Evolutionary conservation across 495 filamentous ascomycete genomes (phyloP), one percentile per base, ranked within the genome.

Genomic region (Penicillium roqueforti): DNA sequence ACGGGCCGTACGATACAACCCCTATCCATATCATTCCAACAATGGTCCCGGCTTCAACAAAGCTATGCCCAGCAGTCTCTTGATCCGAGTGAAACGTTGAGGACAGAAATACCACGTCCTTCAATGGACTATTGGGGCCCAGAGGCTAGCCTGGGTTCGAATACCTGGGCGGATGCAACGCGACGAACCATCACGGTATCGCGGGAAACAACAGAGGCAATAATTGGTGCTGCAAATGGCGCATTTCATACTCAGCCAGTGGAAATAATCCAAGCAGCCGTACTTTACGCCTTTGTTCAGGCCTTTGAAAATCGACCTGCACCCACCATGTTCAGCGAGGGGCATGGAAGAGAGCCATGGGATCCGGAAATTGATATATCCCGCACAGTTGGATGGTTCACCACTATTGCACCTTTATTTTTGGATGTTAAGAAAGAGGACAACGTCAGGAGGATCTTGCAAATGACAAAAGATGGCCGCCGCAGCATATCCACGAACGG

Each of bases 301-400:
- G 31, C 14, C 1, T 53, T 53, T 46, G 39, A 45, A 1, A 45
- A 53, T 14, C 41, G 51, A 18, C 47, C 62, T 1, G 54, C 70
- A 0, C 79, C 80, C 2, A 78, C 80, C 1, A 60, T 84, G 1
- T 68, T 61, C 32, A 67, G 49, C 13, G 76, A 79, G 57, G 71
- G 66, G 7, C 76, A 80, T 55, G 76, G 77, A 1, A 62, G 77
- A 3, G 76, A 78, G 46, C 47, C 70, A 10, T 74, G 63, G 54
- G 68, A 71, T 22, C 0, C 38, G 8, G 56, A 41, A 5, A 53
- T 75, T 22, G 69, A 76, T 57, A 38, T 76, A 22, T 69, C 72
- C 4, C 58, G 55, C 6, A 75, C 72, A 6, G 69, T 76, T 3
- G 73, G 73, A 3, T 80, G 76, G 76, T 80, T 78, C 52, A 80